A percentile compares a stretch with the other conserved stretches of the same genome.
Conservation (phyloP, 1,284 basidiomycete species). For the Volvariella volvacea region DNA sequence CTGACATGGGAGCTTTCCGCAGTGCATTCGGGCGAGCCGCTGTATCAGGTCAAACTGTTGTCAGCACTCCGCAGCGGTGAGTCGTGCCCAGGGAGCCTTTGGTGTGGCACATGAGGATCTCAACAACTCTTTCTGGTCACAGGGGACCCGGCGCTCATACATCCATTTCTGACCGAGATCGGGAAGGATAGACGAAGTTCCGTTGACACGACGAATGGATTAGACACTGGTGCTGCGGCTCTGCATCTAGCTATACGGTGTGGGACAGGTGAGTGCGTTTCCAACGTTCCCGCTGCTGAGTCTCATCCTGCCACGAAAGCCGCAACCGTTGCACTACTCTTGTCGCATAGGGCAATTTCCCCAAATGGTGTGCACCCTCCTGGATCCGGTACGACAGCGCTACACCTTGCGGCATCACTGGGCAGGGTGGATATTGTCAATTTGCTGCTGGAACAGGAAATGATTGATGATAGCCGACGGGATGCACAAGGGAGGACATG, state of each 20-base stretch:
- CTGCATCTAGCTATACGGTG: constrained; percentile 86
- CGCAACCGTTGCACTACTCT: constrained; percentile 61
- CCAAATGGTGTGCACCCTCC: constrained; percentile 69
- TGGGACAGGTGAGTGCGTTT: constrained; percentile 56
- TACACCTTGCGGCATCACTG: constrained; percentile 83
- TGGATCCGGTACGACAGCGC: constrained; percentile 70
- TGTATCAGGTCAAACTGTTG: constrained; percentile 76
- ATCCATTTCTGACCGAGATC: constrained; percentile 78
- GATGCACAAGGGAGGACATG: constrained; percentile 71
- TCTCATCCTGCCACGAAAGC: constrained; percentile 27
- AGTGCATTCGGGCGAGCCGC: constrained; percentile 36
- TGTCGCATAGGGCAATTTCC: constrained; percentile 71
- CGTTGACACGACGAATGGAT: constrained; percentile 26
- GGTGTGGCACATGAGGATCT: not conserved
- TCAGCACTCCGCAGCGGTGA: constrained; percentile 63
- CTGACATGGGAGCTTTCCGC: too few relatives aligned
- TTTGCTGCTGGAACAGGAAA: constrained; percentile 70
- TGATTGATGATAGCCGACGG: constrained; percentile 74
- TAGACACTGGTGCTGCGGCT: constrained; percentile 67
- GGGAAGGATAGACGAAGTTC: constrained; percentile 52
- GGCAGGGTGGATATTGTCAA: constrained; percentile 76
- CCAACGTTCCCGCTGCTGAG: not conserved
- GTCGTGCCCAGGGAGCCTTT: constrained; percentile 8
- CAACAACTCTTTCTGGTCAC: constrained; percentile 1
- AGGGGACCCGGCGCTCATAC: constrained; percentile 76